A percentile compares a stretch with the other conserved stretches of the same genome.
Conservation (phyloP, 768 basidiomycete species). For the Suillus ampliporus region DNA sequence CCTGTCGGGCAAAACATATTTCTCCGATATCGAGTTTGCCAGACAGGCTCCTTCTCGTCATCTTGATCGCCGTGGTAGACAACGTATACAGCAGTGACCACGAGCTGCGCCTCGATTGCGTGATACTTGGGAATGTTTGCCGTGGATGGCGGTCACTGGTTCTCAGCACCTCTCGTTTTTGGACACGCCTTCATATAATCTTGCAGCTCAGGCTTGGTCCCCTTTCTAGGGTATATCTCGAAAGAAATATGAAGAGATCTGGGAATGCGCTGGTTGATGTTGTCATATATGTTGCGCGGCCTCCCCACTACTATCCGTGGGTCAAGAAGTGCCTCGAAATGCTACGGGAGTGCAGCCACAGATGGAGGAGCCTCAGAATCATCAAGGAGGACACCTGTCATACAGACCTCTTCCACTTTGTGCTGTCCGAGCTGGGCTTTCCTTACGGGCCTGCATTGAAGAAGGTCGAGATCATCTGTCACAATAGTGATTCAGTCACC, state of each 20-base stretch:
- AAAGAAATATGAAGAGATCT: neutral
- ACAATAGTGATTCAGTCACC: neutral
- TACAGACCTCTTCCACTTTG: neutral
- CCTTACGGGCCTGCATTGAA: neutral
- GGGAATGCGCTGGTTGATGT: neutral
- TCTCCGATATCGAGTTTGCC: neutral
- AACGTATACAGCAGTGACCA: neutral
- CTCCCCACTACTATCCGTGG: neutral
- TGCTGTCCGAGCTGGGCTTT: neutral
- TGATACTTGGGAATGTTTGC: neutral
- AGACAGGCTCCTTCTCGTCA: neutral
- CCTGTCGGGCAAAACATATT: neutral
- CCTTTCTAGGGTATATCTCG: neutral
- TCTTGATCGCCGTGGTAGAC: neutral
- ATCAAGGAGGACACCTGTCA: neutral
- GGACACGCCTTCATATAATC: slow-evolving; percentile 1
- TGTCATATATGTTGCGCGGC: neutral
- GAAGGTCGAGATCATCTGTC: neutral
- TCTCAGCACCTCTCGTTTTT: slow-evolving; percentile 1
- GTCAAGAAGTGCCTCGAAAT: neutral
- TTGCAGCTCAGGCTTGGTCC: neutral
- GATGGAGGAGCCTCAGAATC: neutral
- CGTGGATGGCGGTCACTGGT: neutral
- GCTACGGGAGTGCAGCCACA: neutral
- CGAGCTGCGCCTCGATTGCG: neutral